These are phyloP conservation scores for Quercus dentata DNA, from an alignment of 306 rosid genomes.

Conservation along the genomic window DNA sequence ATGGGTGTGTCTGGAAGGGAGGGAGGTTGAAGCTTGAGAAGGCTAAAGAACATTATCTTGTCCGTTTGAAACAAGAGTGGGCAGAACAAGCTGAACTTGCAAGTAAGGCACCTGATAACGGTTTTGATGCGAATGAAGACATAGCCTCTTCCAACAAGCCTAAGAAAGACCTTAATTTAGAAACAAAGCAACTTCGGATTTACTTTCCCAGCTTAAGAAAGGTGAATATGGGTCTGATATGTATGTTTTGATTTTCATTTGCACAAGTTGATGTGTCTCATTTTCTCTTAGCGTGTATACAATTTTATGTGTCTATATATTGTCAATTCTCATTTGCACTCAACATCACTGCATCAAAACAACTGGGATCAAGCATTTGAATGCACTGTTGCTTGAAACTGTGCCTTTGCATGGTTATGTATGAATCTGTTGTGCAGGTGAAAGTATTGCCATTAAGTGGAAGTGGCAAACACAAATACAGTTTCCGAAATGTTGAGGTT, in stretches of 20 bases:
- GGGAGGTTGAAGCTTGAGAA: slow-evolving; percentile 77
- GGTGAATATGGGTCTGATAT: slow-evolving; percentile 28
- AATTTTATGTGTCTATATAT: neutral
- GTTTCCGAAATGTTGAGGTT: slow-evolving; percentile 73
- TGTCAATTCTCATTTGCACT: neutral
- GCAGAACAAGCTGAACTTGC: slow-evolving; percentile 39
- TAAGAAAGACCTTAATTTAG: slow-evolving; percentile 6
- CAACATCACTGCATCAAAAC: neutral
- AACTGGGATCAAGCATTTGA: neutral
- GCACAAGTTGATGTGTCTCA: neutral
- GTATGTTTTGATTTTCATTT: neutral
- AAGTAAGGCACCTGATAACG: neutral
- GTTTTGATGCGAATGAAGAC: slow-evolving; percentile 9
- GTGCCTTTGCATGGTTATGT: neutral
- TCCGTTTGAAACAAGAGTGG: slow-evolving; percentile 65
- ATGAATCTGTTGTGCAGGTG: slow-evolving; percentile 45
- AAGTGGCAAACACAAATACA: slow-evolving; percentile 89
- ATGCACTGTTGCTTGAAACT: neutral
- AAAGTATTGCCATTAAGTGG: slow-evolving; percentile 80
- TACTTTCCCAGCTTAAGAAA: slow-evolving; percentile 71
- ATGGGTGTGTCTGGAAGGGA: slow-evolving; percentile 96
- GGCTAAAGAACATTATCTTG: slow-evolving; percentile 75
- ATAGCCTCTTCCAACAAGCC: slow-evolving; percentile 19
- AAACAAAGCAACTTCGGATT: slow-evolving; percentile 40
- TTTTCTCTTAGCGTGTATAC: neutral